Evolutionary conservation across 2,329 filamentous ascomycete genomes (phyloP), one percentile per base, ranked within the genome.

Genomic region (Arthroderma sp.): DNA sequence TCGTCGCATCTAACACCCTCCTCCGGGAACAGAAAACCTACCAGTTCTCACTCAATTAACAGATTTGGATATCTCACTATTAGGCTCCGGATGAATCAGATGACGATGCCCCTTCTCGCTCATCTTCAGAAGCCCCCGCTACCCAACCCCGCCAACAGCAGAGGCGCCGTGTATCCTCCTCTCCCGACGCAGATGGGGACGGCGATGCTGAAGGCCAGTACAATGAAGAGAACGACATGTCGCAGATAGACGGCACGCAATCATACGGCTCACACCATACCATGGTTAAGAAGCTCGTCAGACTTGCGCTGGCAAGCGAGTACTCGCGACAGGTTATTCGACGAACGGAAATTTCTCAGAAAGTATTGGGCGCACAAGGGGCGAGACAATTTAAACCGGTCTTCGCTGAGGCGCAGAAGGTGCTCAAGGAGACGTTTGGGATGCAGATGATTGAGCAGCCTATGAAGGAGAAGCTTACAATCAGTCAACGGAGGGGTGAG

Each of bases 391-490:
- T 95, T 61, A 87, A 79, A 58, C 61, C 66, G 8, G 78, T 95
- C 3, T 95, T 94, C 56, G 75, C 76, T 0, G 69, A 75, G 36
- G 85, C 89, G 36, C 89, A 98, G 61, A 64, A 69, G 31, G 75
- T 83, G 52, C 68, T 98, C 33, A 70, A 73, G 40, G 66, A 67
- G 1, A 73, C 80, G 1, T 96, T 94, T 64, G 91, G 91, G n/a
- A 94, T 96, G 87, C 75, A 88, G 60, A 75, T 98, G 72, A 72
- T 78, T 3, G 88, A 95, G 64, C 70, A 96, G 41, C 87, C 91
- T 0, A 70, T 75, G 1, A 77, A 75, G 56, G 89, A 95, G 57
- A 93, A 87, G 62, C 74, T 84, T 40, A 86, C 86, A 0, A 65
- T 94, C 31, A 79, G 78, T 47, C 84, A 94, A 58, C 77, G 85